Evolutionary conservation across 352 stramenopile species (phyloP).

Genomic region (Lagenidium giganteum): DNA sequence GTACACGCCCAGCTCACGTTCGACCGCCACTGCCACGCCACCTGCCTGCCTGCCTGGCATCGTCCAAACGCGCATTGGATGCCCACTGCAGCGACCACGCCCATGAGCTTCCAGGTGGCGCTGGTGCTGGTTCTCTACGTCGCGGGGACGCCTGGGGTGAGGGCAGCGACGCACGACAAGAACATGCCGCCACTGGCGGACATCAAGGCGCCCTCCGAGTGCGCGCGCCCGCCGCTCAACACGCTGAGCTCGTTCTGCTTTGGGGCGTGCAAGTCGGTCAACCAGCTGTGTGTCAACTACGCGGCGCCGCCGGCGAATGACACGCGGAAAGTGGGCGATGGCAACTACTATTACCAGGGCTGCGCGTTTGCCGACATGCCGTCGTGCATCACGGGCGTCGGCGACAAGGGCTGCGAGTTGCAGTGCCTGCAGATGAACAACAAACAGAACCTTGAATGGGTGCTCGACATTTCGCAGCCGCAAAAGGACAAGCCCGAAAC

Average conservation of each 20-base stretch:
- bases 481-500: constrained; percentile 63
- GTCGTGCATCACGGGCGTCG: constrained; percentile 44
- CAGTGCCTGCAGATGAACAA: constrained; percentile 55
- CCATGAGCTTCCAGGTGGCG: too few relatives aligned
- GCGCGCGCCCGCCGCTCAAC: constrained; percentile 32
- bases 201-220: constrained; percentile 12
- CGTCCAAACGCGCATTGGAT: too few relatives aligned
- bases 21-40: too few relatives aligned
- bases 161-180: too few relatives aligned
- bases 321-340: constrained; percentile 28
- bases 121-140: too few relatives aligned
- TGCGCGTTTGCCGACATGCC: constrained; percentile 42
- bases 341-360: constrained; percentile 59
- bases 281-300: constrained; percentile 62
- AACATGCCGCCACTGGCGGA: too few relatives aligned
- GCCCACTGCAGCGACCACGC: too few relatives aligned
- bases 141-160: too few relatives aligned
- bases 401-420: constrained; percentile 39
- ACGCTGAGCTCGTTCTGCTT: constrained; percentile 61
- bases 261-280: constrained; percentile 22
- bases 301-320: constrained; percentile 23
- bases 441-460: constrained; percentile 30
- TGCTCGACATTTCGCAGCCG: constrained; percentile 49
- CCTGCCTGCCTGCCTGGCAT: too few relatives aligned
- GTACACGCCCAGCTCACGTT: too few relatives aligned